phyloP scores from a whole-genome alignment of 306 rosid genomes.

The Hylodesmum podocarpum region DNA sequence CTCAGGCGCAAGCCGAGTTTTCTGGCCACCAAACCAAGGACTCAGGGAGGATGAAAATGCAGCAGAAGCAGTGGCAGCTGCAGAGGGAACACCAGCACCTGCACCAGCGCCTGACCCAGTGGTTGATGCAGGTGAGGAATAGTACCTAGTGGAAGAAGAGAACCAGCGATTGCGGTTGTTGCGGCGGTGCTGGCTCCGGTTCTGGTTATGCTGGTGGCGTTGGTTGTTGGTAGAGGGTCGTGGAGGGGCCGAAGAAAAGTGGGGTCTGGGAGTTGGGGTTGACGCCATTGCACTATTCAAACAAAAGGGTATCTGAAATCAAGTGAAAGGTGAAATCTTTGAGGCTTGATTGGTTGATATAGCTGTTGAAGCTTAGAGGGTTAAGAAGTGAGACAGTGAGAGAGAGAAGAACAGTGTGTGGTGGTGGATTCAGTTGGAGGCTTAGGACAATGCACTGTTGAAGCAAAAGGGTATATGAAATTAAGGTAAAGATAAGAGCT shows the following conservation, averaged over 20 bases:
- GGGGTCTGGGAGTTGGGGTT: conserved; percentile 28
- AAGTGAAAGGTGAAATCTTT: background rate
- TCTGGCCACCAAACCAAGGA: conserved; percentile 41
- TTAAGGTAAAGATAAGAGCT: background rate
- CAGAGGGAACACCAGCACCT: background rate
- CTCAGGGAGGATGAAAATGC: conserved; percentile 47
- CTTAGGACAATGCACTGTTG: conserved; percentile 1
- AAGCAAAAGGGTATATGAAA: conserved; percentile 28
- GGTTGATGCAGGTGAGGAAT: conserved; percentile 27
- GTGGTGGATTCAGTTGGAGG: background rate
- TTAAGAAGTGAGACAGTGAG: too few species aligned
- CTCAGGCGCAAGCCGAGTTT: conserved; percentile 54
- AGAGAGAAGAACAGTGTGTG: background rate
- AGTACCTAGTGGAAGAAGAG: conserved; percentile 40
- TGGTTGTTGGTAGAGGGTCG: conserved; percentile 53
- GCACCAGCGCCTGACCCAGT: background rate
- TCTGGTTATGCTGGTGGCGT: conserved; percentile 31
- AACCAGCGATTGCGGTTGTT: conserved; percentile 45
- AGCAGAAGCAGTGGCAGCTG: conserved; percentile 18
- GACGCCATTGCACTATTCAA: conserved; percentile 13
- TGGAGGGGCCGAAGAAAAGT: conserved; percentile 43
- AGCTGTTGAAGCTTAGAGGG: background rate
- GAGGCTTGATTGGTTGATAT: background rate
- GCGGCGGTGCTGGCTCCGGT: conserved; percentile 38
- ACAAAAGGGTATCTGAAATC: conserved; percentile 28